Evolutionary conservation across 108 stramenopile species (phyloP), one percentile per base, ranked within the genome.

Genomic region (Discostella pseudostelligera): DNA sequence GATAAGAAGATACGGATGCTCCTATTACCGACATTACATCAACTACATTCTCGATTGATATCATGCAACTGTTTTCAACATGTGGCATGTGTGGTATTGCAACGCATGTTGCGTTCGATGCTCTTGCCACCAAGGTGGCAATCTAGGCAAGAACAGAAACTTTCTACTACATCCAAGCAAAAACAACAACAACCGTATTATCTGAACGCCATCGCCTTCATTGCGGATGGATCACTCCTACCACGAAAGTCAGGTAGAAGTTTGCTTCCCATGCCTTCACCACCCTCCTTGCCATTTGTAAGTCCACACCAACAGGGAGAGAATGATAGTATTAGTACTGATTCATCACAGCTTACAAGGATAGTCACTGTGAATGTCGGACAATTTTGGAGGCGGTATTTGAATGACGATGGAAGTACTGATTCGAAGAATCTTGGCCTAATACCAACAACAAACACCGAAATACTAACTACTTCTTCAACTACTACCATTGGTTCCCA

Each of bases 211-310:
- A 83, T 94, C 2, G 88, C 88, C 19, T 94, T 94, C 69, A 74
- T 94, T 24, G 84, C 89, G 24, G 76, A 94, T 63, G 84, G 84
- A 13, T 81, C 87, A 21, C 79, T 94, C 65, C 45, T 94, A 21
- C 93, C 93, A 22, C 84, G 93, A 39, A 87, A 83, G 70, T 86
- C 81, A 56, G 93, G 93, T 21, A 87, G 85, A 14, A 84, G 76
- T 21, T 40, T 77, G 36, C 60, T 69, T 5, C 93, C 93, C 48
- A 94, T 94, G 93, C 42, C 74, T 8, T 84, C 79, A 55, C 85
- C 86, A 7, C 87, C 88, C 7, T 85, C 89, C 0, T 51, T 94
- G 10, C 89, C 93, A 14, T 94, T 90, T 60, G 10, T 35, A 4
- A 78, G 85, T 22, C 93, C 93, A 19, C 25, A 63, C 0, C 32